Evolutionary conservation across 345 rosid species (phyloP), one percentile per base, ranked within the genome.

Genomic region (Geranium brycei): DNA sequence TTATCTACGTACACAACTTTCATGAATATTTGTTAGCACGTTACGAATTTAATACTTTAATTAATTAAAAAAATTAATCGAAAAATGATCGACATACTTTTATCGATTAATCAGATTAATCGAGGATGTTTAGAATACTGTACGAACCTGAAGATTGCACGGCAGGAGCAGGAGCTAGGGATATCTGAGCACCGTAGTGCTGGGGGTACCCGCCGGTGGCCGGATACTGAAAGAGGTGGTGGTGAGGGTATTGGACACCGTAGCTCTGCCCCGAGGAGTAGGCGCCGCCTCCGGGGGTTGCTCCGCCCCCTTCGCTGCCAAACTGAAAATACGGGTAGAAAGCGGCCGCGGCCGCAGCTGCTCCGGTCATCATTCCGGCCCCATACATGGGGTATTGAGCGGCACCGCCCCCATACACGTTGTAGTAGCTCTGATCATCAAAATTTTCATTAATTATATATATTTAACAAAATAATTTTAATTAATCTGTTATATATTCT

Each of bases 301-400:
- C 91, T 38, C 82, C 86, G 16, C 70, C 82, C 18, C 85, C 91
- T 62, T 87, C 98, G 31, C 91, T 87, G 59, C 81, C 28, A 23
- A 23, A 82, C 67, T 85, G 93, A n/a, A 85, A 79, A 69, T 87
- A 89, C 0, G 96, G 98, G 72, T 89, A 92, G 70, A 72, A 92
- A 2, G 41, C 41, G 4, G 28, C 28, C 28, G 28, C 47, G 8
- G 53, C 53, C 14, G 53, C 61, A n/a, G 85, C 79, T 0, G 83
- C 81, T 30, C 85, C 79, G 3, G 66, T 74, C 67, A 87, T 67
- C 78, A 85, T 71, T 60, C 89, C 85, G 5, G 68, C 85, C 5
- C 95, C 84, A 66, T 87, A 89, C 82, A 92, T 66, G 3, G 91
- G 87, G 63, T 81, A 89, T 69, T 91, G 96, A 16, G 83, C 81